A percentile compares a stretch with the other conserved stretches of the same genome.
Evolutionary conservation across 257 asterid species (phyloP).

Genomic region (Solanum raphanifolium): DNA sequence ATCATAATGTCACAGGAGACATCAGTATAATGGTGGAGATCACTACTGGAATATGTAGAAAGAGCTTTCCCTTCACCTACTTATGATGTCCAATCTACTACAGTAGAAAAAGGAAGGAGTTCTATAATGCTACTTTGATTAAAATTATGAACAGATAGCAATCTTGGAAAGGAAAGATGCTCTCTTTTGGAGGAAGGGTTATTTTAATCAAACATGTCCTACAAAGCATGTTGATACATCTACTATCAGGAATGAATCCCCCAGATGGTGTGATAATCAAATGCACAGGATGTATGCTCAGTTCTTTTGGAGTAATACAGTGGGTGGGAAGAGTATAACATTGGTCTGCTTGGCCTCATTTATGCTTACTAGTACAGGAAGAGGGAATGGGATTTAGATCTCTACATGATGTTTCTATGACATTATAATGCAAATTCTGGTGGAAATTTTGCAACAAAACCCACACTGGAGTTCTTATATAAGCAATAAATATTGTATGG

Average conservation of each 20-base stretch:
- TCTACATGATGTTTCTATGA: neutral
- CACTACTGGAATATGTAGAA: neutral
- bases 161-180: neutral
- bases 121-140: neutral
- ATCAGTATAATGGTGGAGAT: neutral
- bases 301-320: neutral
- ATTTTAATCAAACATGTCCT: neutral
- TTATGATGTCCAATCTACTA: neutral
- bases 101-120: neutral
- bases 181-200: neutral
- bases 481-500: neutral
- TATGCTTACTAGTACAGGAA: neutral
- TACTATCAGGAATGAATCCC: neutral
- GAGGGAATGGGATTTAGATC: neutral
- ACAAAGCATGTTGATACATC: neutral
- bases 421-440: neutral
- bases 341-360: neutral
- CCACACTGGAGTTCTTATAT: neutral
- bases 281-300: neutral
- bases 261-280: neutral
- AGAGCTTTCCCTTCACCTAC: neutral
- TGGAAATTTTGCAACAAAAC: neutral
- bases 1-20: neutral
- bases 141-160: no score
- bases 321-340: neutral